Percentiles rank a stretch among this genome's conserved stretches.
Evolutionary conservation across 169 alveolate genomes (phyloP).

Genomic region (Plasmodium ovale): DNA sequence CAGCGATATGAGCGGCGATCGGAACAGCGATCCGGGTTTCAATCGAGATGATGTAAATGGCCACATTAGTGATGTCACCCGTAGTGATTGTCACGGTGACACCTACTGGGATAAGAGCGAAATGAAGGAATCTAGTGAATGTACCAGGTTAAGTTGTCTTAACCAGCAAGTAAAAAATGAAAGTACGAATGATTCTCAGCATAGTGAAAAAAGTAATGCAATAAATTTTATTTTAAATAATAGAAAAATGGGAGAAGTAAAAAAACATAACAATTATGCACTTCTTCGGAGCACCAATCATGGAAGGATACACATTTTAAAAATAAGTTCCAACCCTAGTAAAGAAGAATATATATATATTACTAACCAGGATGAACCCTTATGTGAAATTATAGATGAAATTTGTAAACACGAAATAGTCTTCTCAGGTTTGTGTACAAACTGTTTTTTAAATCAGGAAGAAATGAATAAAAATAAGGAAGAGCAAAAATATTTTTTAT

Average conservation of each 20-base stretch:
- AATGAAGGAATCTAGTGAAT: not conserved
- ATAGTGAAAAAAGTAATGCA: constrained; percentile 21
- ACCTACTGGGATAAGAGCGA: too few species aligned
- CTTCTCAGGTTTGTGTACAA: constrained; percentile 64
- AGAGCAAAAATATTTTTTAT: constrained; percentile 42
- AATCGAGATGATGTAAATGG: not conserved
- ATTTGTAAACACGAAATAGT: constrained; percentile 50
- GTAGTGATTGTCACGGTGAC: too few species aligned
- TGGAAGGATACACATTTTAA: constrained; percentile 52
- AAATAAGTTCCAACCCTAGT: not conserved
- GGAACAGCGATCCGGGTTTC: not conserved
- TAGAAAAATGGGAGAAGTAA: constrained; percentile 31
- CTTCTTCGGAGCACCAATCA: constrained; percentile 17
- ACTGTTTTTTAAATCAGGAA: constrained; percentile 54
- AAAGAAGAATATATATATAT: constrained; percentile 38
- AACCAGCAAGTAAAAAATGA: not conserved
- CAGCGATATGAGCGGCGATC: not conserved
- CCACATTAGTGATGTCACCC: too few species aligned
- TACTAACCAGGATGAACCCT: constrained; percentile 24
- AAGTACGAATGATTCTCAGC: not conserved
- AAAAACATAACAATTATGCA: constrained; percentile 16
- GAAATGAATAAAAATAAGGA: constrained; percentile 46
- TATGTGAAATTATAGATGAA: constrained; percentile 59
- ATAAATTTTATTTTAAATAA: constrained; percentile 48
- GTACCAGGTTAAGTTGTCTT: not conserved